Percentiles rank a stretch among this genome's conserved stretches.
phyloP scores from a whole-genome alignment of 371 early-diverging fungal species.

The Mortierella sp. region DNA sequence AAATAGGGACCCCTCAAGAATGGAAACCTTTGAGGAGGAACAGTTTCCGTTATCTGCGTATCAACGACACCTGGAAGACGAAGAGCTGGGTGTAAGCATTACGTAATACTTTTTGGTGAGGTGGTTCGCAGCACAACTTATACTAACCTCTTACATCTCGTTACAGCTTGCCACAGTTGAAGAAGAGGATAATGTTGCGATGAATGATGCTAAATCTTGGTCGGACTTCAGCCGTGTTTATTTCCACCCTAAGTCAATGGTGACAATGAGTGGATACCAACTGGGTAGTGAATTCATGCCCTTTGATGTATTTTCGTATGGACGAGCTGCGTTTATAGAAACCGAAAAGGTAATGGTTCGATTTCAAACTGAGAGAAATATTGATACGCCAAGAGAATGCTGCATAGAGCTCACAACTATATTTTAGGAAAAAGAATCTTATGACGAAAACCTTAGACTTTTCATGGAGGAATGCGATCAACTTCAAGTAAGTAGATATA shows the following conservation, averaged over 20 bases:
- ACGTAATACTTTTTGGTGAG: neutral
- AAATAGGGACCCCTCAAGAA: conserved; percentile 49
- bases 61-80: conserved; percentile 41
- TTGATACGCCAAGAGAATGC: too few species aligned
- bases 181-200: conserved; percentile 51
- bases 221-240: conserved; percentile 84
- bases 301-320: conserved; percentile 80
- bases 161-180: conserved; percentile 33
- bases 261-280: conserved; percentile 68
- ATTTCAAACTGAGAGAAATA: too few species aligned
- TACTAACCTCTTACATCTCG: neutral
- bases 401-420: too few species aligned
- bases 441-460: conserved; percentile 83
- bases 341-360: conserved; percentile 68
- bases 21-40: conserved; percentile 53
- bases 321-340: conserved; percentile 74
- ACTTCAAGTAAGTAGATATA: conserved; percentile 65
- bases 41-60: conserved; percentile 40
- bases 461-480: conserved; percentile 90
- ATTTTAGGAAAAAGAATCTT: conserved; percentile 63
- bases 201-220: conserved; percentile 73
- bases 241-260: conserved; percentile 81
- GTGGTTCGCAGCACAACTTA: neutral
- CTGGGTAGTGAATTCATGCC: conserved; percentile 76
- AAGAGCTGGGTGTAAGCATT: conserved; percentile 42